phyloP scores from a whole-genome alignment of 768 basidiomycete genomes.

The Trametes punicea region DNA sequence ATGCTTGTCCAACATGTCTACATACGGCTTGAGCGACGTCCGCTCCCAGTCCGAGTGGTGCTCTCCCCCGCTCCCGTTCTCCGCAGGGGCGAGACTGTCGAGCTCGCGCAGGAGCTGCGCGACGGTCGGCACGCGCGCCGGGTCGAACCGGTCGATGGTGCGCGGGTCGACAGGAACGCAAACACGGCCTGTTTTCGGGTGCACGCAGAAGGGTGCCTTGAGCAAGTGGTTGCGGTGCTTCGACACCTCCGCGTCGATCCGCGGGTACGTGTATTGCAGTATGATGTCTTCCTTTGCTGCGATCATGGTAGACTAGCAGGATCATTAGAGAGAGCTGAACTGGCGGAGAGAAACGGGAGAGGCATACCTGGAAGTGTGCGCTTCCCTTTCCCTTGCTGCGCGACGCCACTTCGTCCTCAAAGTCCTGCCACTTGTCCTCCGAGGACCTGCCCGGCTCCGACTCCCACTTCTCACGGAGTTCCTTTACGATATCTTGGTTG shows the following conservation, averaged over 20 bases:
- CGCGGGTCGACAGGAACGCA: slow-evolving; percentile 89
- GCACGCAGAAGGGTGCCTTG: slow-evolving; percentile 95
- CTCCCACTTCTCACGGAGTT: slow-evolving; percentile 60
- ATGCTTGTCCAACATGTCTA: slow-evolving; percentile 86
- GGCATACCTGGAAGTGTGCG: slow-evolving; percentile 33
- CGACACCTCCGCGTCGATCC: slow-evolving; percentile 95
- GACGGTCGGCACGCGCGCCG: slow-evolving; percentile 82
- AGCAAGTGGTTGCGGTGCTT: slow-evolving; percentile 97
- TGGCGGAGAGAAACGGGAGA: slow-evolving; percentile 15
- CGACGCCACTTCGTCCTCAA: slow-evolving; percentile 36
- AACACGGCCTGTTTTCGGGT: slow-evolving; percentile 93
- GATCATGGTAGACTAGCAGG: slow-evolving; percentile 31
- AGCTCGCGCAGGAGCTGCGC: slow-evolving; percentile 79
- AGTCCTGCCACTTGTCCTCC: slow-evolving; percentile 68
- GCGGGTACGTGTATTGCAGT: slow-evolving; percentile 92
- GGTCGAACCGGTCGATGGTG: slow-evolving; percentile 77
- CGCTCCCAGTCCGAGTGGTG: slow-evolving; percentile 72
- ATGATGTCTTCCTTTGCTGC: slow-evolving; percentile 81
- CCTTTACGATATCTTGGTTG: slow-evolving; percentile 39
- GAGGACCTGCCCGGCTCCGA: slow-evolving; percentile 52
- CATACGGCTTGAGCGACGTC: slow-evolving; percentile 85
- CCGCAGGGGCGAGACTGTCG: slow-evolving; percentile 35
- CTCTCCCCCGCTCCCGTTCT: slow-evolving; percentile 10
- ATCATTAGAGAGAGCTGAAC: neutral
- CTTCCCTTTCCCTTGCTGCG: slow-evolving; percentile 22